Evolutionary conservation across 176 grass and related monocot genomes (phyloP), one percentile per base, ranked within the genome.

Genomic region (Oryza nivara): DNA sequence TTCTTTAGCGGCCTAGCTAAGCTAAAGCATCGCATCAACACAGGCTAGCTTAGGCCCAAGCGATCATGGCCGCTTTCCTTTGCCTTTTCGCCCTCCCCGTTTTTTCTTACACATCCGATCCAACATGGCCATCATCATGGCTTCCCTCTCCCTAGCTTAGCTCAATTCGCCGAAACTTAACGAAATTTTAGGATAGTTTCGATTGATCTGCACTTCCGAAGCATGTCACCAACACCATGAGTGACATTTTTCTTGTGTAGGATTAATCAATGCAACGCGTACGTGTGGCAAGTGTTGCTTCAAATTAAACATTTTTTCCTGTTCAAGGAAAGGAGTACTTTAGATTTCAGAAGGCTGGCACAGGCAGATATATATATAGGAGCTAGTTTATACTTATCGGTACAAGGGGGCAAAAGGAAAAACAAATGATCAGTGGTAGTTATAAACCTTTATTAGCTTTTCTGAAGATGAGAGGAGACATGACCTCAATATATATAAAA

Each of bases 61-160:
- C 20, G 80, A 87, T 83, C 88, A 83, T 79, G 88, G 79, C 69
- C 30, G 38, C 63, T 90, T 84, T 89, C 49, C 43, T 68, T 69
- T 9, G 47, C 58, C 82, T 84, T 84, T 84, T 72, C 4, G 43
- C 61, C 82, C 58, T 65, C 35, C 70, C 11, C 3, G 40, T 41
- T 41, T 73, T 69, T 28, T 28, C 72, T 5, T 77, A 67, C 79
- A 73, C 30, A 73, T 66, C 56, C 25, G 6, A 66, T 77, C 45
- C 67, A 78, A 56, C 78, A 66, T 67, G 35, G 80, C n/a, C 67
- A 13, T 54, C 82, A 85, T 86, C 83, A 86, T 90, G 88, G 47
- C 70, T 78, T 78, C 56, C 74, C 56, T 74, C 34, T 14, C 23
- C 48, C 63, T n/a, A 4, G 16, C 30, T 32, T 3, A 32, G 30